A percentile compares a stretch with the other conserved stretches of the same genome.
phyloP scores from a whole-genome alignment of 495 filamentous ascomycete species.

The Aspergillus kassunensis region DNA sequence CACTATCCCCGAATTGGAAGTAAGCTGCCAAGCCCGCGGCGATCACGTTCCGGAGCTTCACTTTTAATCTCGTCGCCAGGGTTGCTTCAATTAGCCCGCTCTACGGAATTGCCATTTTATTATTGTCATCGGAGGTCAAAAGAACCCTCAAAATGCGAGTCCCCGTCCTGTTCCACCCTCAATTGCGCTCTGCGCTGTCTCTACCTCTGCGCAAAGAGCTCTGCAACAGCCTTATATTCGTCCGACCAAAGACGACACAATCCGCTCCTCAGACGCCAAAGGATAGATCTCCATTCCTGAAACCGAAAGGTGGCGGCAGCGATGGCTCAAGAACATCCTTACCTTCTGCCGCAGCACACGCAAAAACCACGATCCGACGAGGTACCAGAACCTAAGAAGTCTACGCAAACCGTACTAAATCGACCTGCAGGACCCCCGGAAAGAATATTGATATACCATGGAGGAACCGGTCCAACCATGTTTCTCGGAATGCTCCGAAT shows the following conservation, averaged over 20 bases:
- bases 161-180: slow-evolving; percentile 32
- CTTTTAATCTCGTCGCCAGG: too few relatives aligned
- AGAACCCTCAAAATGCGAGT: slow-evolving; percentile 27
- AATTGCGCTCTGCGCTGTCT: slow-evolving; percentile 30
- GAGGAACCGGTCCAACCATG: slow-evolving; percentile 59
- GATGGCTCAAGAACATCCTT: slow-evolving; percentile 11
- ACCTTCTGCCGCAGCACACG: slow-evolving; percentile 17
- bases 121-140: too few relatives aligned
- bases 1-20: slow-evolving; percentile 4
- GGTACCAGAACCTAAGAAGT: slow-evolving; percentile 20
- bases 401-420: slow-evolving; percentile 13
- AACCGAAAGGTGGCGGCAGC: slow-evolving; percentile 19
- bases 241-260: slow-evolving; percentile 31
- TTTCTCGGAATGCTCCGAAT: slow-evolving; percentile 67
- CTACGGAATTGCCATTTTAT: too few relatives aligned
- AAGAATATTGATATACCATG: slow-evolving; percentile 66
- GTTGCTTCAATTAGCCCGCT: too few relatives aligned
- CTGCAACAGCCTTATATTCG: slow-evolving; percentile 21
- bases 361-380: slow-evolving; percentile 27
- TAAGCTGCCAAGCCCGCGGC: slow-evolving; percentile 2
- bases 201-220: slow-evolving; percentile 25
- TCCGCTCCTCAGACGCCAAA: slow-evolving; percentile 23
- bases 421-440: slow-evolving; percentile 43
- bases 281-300: slow-evolving; percentile 18
- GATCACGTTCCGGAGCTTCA: slow-evolving; percentile 10